Evolutionary conservation across 164 flowering plant genomes (phyloP).

Genomic region (Vitis riparia): DNA sequence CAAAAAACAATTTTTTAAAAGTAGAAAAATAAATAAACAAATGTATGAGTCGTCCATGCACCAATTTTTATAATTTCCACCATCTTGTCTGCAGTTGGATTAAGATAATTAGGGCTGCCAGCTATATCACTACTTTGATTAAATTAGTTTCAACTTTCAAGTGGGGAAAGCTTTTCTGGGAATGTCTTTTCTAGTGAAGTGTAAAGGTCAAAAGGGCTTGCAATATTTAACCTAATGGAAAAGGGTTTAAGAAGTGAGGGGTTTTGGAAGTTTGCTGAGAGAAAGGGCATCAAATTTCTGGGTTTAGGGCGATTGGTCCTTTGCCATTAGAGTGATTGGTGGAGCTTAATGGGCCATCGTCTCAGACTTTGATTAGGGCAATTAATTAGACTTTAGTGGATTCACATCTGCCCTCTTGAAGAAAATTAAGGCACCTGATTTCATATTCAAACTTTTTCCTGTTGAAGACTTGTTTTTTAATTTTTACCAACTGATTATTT

Average conservation of each 20-base stretch:
- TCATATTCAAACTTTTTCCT: too few relatives aligned
- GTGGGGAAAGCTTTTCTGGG: constrained; percentile 20
- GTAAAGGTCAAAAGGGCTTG: constrained; percentile 25
- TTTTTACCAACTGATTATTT: too few relatives aligned
- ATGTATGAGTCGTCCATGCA: not conserved
- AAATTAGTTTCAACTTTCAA: not conserved
- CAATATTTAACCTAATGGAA: not conserved
- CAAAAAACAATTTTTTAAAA: too few relatives aligned
- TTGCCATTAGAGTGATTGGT: too few relatives aligned
- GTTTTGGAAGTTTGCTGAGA: not conserved
- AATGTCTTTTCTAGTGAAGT: constrained; percentile 37
- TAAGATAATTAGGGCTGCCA: not conserved
- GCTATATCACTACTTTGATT: not conserved
- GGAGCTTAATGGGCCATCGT: too few relatives aligned
- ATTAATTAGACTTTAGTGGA: too few relatives aligned
- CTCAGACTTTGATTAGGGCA: too few relatives aligned
- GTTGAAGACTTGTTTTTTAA: too few relatives aligned
- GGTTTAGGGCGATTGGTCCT: too few relatives aligned
- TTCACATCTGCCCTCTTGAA: too few relatives aligned
- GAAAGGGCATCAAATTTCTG: not conserved
- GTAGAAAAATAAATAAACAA: too few relatives aligned
- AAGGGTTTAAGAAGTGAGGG: not conserved
- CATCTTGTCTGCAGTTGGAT: constrained; percentile 7
- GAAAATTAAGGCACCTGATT: too few relatives aligned
- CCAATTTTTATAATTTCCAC: not conserved